Conservation (phyloP, 164 flowering plant species). For the Malania oleifera region DNA sequence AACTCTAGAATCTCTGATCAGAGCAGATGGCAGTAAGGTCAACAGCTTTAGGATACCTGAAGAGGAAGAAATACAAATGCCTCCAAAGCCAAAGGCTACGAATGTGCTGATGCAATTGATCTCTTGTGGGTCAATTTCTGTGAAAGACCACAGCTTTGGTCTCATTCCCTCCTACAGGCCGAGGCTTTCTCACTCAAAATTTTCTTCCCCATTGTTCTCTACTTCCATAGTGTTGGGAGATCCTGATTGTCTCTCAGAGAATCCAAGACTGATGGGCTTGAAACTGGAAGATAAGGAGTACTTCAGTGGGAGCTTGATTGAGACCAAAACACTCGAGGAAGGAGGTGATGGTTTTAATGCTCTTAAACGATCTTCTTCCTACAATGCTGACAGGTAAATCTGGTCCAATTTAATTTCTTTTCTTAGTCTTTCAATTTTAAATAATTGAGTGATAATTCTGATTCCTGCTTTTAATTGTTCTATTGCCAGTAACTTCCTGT, state of each 20-base stretch:
- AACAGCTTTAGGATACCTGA: conserved; percentile 68
- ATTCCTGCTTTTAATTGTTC: background rate
- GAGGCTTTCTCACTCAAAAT: conserved; percentile 53
- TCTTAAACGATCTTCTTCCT: conserved; percentile 83
- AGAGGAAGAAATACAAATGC: conserved; percentile 52
- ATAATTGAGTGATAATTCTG: background rate
- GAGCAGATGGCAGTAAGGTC: conserved; percentile 69
- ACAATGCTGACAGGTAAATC: conserved; percentile 77
- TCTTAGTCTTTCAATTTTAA: background rate
- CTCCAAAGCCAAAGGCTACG: conserved; percentile 67
- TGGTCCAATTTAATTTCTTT: background rate
- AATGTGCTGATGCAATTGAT: conserved; percentile 82
- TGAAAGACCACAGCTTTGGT: conserved; percentile 86
- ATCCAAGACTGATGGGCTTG: conserved; percentile 60
- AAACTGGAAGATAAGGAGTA: conserved; percentile 85
- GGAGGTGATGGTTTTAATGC: conserved; percentile 35
- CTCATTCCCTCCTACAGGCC: conserved; percentile 73
- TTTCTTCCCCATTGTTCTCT: conserved; percentile 69
- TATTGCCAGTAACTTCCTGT: background rate
- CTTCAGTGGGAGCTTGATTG: conserved; percentile 89
- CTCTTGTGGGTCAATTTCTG: conserved; percentile 90
- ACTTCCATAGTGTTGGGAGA: conserved; percentile 68
- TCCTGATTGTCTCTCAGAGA: conserved; percentile 61
- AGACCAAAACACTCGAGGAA: conserved; percentile 57
- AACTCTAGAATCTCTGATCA: conserved; percentile 85